Percentiles rank a stretch among this genome's conserved stretches.
These are phyloP conservation scores for Senna tora DNA, from an alignment of 306 rosid species.

Conservation along the genomic window DNA sequence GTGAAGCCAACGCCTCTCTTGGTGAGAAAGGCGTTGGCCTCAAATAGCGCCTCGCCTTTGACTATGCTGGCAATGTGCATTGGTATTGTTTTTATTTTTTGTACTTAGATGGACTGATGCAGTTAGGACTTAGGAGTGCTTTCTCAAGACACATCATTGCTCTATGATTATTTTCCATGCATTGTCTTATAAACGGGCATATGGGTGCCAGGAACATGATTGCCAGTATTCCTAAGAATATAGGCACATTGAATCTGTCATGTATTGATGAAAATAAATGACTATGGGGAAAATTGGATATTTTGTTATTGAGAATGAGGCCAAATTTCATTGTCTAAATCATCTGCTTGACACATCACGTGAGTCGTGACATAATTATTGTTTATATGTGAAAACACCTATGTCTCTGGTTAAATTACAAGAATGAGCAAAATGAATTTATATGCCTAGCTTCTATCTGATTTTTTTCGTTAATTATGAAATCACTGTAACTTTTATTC, in stretches of 20 bases:
- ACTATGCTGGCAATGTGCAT: no score
- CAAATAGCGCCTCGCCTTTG: no score
- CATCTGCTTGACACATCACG: background rate
- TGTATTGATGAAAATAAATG: background rate
- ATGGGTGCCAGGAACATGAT: background rate
- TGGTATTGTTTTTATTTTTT: background rate
- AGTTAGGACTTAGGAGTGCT: background rate
- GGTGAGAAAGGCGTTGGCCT: no score
- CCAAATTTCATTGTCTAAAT: background rate
- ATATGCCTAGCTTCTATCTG: background rate
- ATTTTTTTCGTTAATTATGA: background rate
- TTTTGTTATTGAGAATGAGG: background rate
- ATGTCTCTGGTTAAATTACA: background rate
- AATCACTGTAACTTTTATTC: background rate
- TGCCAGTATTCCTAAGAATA: background rate
- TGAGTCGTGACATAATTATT: background rate
- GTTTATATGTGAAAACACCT: background rate
- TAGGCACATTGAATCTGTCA: background rate
- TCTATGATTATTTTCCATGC: background rate
- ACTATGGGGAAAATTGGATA: background rate
- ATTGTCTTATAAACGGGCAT: background rate
- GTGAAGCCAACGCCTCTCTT: no score
- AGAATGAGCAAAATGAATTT: background rate
- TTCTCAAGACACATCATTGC: background rate
- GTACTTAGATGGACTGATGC: background rate